A percentile compares a stretch with the other conserved stretches of the same genome.
Evolutionary conservation across 2,329 filamentous ascomycete species (phyloP).

Genomic region (Arthroderma sp.): DNA sequence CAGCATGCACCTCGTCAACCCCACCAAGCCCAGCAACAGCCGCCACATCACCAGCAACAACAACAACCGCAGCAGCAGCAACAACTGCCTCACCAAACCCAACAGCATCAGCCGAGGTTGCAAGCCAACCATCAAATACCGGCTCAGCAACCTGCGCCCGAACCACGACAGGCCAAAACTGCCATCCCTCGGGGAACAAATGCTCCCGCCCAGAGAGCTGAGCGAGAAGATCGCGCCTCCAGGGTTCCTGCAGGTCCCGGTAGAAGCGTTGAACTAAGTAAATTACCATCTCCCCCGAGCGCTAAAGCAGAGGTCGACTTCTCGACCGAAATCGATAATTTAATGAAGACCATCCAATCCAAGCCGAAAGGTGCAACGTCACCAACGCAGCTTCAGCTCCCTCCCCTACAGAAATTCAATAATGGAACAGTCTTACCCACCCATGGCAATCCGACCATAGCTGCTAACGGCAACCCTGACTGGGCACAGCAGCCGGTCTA

Average conservation of each 20-base stretch:
- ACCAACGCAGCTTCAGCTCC: slow-evolving; percentile 16
- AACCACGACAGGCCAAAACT: slow-evolving; percentile 27
- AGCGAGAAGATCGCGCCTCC: slow-evolving; percentile 4
- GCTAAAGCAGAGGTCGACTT: slow-evolving; percentile 42
- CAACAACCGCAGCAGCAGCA: slow-evolving; percentile 14
- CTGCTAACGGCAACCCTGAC: slow-evolving; percentile 5
- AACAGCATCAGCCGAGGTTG: slow-evolving; percentile 18
- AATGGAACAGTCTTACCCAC: slow-evolving; percentile 10
- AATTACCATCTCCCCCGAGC: slow-evolving; percentile 3
- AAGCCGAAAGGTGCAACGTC: slow-evolving; percentile 32
- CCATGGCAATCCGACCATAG: not conserved
- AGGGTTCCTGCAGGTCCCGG: slow-evolving; percentile 3
- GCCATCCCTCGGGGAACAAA: slow-evolving; percentile 19
- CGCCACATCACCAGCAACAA: slow-evolving; percentile 7
- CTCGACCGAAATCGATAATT: slow-evolving; percentile 67
- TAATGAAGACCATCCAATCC: slow-evolving; percentile 79
- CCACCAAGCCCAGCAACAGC: slow-evolving; percentile 8
- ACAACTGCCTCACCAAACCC: slow-evolving; percentile 18
- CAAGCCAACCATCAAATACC: slow-evolving; percentile 15
- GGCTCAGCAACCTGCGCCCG: slow-evolving; percentile 23
- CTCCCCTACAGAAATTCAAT: slow-evolving; percentile 22
- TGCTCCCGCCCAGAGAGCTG: slow-evolving; percentile 7
- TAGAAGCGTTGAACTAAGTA: slow-evolving; percentile 2
- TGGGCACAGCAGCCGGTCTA: slow-evolving; percentile 10
- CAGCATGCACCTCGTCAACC: slow-evolving; percentile 14